Evolutionary conservation across 164 flowering plant genomes (phyloP).

Genomic region (Pachysandra terminalis): DNA sequence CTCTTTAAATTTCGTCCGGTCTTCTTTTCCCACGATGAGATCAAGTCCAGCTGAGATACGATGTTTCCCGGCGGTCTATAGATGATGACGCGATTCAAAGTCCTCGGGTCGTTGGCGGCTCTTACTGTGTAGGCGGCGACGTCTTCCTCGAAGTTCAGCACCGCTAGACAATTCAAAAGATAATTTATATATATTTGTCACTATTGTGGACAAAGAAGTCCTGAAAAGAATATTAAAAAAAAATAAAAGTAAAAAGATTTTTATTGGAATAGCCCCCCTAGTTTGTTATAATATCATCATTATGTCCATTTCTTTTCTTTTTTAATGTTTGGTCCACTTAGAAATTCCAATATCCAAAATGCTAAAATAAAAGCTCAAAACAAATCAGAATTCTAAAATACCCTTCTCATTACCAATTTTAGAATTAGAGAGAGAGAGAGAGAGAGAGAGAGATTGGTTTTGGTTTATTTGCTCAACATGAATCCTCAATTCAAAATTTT

Average conservation of each 20-base stretch:
- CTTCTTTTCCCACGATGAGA: conserved; percentile 36
- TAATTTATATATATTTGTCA: too few relatives aligned
- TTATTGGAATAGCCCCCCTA: too few relatives aligned
- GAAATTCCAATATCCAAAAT: neutral
- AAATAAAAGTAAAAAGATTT: neutral
- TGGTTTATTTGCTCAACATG: too few relatives aligned
- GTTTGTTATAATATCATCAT: neutral
- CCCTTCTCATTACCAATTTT: too few relatives aligned
- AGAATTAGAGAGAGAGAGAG: too few relatives aligned
- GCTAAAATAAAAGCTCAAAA: neutral
- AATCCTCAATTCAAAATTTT: too few relatives aligned
- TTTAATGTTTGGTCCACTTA: too few relatives aligned
- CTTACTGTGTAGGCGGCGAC: neutral
- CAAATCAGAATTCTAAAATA: too few relatives aligned
- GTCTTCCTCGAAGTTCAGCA: conserved; percentile 23
- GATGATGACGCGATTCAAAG: neutral
- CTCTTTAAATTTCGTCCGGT: conserved; percentile 24
- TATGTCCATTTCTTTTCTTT: too few relatives aligned
- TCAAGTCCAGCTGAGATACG: neutral
- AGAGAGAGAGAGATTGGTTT: too few relatives aligned
- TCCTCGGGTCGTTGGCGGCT: neutral
- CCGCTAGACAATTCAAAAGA: conserved; percentile 30
- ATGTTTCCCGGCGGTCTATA: neutral
- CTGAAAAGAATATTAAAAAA: too few relatives aligned
- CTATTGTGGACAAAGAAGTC: too few relatives aligned